Conservation (phyloP, 163 green algal genomes). For the Volvox carteri region DNA sequence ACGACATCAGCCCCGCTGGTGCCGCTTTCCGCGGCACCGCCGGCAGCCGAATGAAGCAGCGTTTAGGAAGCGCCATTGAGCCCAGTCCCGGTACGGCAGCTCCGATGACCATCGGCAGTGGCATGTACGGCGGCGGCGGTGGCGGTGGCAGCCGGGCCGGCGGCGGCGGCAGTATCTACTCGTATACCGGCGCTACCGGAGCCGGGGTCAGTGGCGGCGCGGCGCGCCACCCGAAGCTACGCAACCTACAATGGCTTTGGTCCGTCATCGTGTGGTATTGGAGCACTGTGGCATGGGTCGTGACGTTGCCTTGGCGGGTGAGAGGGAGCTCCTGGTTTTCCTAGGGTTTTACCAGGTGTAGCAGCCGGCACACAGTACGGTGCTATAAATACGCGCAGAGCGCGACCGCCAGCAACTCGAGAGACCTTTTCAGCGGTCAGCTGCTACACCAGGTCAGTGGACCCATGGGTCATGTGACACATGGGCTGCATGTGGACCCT, state of each 20-base stretch:
- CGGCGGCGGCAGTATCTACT: not conserved
- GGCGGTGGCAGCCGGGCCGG: not conserved
- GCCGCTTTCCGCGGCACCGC: too few species aligned
- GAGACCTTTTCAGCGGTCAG: too few species aligned
- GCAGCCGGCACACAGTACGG: too few species aligned
- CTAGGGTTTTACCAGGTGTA: too few species aligned
- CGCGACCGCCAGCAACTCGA: too few species aligned
- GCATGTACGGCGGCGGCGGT: not conserved
- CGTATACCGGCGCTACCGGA: not conserved
- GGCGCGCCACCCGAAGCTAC: not conserved
- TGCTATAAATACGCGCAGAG: too few species aligned
- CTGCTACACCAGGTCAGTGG: too few species aligned
- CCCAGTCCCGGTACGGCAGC: not conserved
- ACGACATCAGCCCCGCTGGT: not conserved
- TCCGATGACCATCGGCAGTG: not conserved
- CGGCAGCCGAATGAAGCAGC: too few species aligned
- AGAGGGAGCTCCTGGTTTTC: too few species aligned
- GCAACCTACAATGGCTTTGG: conserved; percentile 43
- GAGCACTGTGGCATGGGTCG: not conserved
- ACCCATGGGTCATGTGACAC: too few species aligned
- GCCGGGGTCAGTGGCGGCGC: not conserved
- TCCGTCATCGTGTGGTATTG: not conserved
- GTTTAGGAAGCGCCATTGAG: too few species aligned
- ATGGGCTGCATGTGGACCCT: too few species aligned
- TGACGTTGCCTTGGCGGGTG: conserved; percentile 47